These are phyloP conservation scores for Malus fusca DNA, from an alignment of 306 rosid species.

Conservation along the genomic window DNA sequence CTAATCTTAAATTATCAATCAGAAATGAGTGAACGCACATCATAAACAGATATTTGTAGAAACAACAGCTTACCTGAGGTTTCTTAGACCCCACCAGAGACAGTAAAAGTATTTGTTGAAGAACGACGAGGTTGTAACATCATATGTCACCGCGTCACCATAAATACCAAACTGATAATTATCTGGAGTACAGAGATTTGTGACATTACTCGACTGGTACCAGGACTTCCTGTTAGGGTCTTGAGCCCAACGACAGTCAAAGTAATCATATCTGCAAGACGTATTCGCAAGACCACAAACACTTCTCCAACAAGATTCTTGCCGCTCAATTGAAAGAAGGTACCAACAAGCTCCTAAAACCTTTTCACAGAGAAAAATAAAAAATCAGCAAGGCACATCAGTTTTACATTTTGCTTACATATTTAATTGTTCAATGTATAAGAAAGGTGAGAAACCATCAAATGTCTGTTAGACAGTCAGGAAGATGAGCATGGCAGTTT, in stretches of 20 bases:
- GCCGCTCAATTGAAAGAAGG: constrained; percentile 71
- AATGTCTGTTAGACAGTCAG: background rate
- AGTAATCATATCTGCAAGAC: constrained; percentile 44
- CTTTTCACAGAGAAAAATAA: constrained; percentile 23
- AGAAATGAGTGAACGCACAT: background rate
- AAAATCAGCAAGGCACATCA: background rate
- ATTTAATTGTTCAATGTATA: background rate
- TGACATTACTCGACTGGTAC: constrained; percentile 56
- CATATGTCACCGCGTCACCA: constrained; percentile 57
- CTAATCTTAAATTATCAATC: background rate
- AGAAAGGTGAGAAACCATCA: background rate
- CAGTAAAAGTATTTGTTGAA: constrained; percentile 71
- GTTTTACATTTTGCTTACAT: background rate
- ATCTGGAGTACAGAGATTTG: constrained; percentile 50
- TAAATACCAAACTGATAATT: constrained; percentile 64
- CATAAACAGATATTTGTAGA: background rate
- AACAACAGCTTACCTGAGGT: constrained; percentile 53
- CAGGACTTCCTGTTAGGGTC: constrained; percentile 43
- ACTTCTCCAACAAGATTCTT: constrained; percentile 90
- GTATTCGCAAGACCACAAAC: constrained; percentile 39
- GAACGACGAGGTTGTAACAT: constrained; percentile 65
- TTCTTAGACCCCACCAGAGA: constrained; percentile 73
- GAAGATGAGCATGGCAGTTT: background rate
- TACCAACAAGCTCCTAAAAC: constrained; percentile 96
- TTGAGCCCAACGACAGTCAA: constrained; percentile 44